A percentile compares a stretch with the other conserved stretches of the same genome.
Conservation (phyloP, 208 protist genomes). For the Acanthamoeba lugdunensis region DNA sequence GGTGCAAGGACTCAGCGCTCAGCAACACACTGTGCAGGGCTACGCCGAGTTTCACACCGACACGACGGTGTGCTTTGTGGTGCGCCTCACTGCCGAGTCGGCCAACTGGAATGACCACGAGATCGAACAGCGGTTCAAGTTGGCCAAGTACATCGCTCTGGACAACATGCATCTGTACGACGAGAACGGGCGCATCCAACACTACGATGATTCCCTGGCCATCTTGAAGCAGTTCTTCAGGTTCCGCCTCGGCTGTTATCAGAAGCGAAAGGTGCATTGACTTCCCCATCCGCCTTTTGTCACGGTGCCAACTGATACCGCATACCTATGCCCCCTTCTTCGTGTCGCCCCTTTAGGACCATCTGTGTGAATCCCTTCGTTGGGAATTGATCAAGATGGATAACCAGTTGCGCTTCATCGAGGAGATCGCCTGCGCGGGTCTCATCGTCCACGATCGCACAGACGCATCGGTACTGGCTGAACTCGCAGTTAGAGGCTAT, state of each 20-base stretch:
- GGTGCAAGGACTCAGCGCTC: no score
- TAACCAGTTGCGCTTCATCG: slow-evolving; percentile 98
- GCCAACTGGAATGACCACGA: slow-evolving; percentile 10
- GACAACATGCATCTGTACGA: slow-evolving; percentile 79
- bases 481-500: slow-evolving; percentile 90
- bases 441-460: slow-evolving; percentile 93
- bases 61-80: slow-evolving; percentile 72
- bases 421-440: slow-evolving; percentile 93
- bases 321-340: not conserved
- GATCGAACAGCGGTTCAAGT: slow-evolving; percentile 82
- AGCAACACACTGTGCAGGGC: not conserved
- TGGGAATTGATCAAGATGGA: slow-evolving; percentile 91
- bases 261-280: slow-evolving; percentile 90
- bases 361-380: slow-evolving; percentile 91
- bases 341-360: slow-evolving; percentile 74
- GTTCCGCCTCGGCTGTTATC: slow-evolving; percentile 96
- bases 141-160: slow-evolving; percentile 70
- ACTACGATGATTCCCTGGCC: slow-evolving; percentile 90
- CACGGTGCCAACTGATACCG: no score
- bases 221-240: slow-evolving; percentile 97
- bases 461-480: slow-evolving; percentile 93
- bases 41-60: slow-evolving; percentile 74
- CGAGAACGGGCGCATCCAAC: slow-evolving; percentile 93
- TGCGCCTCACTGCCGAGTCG: slow-evolving; percentile 13
- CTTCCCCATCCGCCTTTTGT: not conserved